A percentile compares a stretch with the other conserved stretches of the same genome.
These are phyloP conservation scores for Fusarium buharicum DNA, from an alignment of 2,329 filamentous ascomycete genomes.

Conservation along the genomic window DNA sequence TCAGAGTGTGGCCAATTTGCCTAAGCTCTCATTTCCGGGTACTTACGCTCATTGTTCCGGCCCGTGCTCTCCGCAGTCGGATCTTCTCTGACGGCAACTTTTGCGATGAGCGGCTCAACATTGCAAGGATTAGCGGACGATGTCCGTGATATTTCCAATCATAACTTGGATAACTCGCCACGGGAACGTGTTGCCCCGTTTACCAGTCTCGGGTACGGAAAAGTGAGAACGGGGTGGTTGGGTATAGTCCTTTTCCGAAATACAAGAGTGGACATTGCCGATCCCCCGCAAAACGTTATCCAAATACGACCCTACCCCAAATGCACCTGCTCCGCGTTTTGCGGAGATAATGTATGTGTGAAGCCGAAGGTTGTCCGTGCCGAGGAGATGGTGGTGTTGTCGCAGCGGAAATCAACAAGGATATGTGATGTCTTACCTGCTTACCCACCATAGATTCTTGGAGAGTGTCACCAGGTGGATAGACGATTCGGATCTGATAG, in stretches of 20 bases:
- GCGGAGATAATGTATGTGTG: not conserved
- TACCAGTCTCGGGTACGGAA: not conserved
- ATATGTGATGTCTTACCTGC: not conserved
- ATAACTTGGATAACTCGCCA: not conserved
- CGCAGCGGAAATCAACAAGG: not conserved
- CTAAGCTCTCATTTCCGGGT: not conserved
- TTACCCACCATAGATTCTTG: too few species aligned
- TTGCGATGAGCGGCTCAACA: not conserved
- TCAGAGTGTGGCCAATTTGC: not conserved
- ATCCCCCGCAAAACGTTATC: constrained; percentile 17
- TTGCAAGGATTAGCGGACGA: not conserved
- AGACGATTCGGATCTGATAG: not conserved
- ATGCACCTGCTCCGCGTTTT: not conserved
- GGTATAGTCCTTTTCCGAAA: constrained; percentile 16
- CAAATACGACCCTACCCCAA: not conserved
- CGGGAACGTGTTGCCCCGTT: not conserved
- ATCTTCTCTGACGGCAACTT: not conserved
- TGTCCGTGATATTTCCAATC: not conserved
- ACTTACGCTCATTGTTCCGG: not conserved
- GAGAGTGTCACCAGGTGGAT: not conserved
- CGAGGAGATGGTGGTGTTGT: not conserved
- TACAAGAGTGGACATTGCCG: not conserved
- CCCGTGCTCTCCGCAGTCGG: constrained; percentile 1
- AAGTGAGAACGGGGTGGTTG: constrained; percentile 4
- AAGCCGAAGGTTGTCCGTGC: not conserved